Percentiles rank a stretch among this genome's conserved stretches.
These are phyloP conservation scores for Trichophyton mentagrophytes DNA, from an alignment of 2,329 filamentous ascomycete species.

Conservation along the genomic window DNA sequence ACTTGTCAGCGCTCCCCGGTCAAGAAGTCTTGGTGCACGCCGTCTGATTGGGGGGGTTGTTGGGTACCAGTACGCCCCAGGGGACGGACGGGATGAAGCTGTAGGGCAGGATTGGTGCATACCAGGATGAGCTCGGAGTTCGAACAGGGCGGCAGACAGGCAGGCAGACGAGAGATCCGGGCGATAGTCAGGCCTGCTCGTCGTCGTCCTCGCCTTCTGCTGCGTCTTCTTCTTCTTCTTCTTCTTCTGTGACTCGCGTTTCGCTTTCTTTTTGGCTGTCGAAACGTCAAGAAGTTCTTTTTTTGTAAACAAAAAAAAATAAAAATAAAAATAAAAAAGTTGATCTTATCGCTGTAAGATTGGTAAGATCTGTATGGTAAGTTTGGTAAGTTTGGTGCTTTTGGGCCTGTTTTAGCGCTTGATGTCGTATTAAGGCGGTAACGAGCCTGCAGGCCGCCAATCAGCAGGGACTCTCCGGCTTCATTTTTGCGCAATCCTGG, in stretches of 20 bases:
- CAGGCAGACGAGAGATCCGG: background rate
- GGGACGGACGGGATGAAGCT: background rate
- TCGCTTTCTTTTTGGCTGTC: too few species aligned
- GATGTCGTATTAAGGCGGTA: background rate
- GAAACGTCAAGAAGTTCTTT: background rate
- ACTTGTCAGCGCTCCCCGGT: background rate
- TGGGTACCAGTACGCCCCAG: slow-evolving; percentile 12
- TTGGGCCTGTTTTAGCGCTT: background rate
- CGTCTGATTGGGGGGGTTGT: slow-evolving; percentile 5
- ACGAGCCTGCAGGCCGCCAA: too few species aligned
- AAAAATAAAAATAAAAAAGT: background rate
- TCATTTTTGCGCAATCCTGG: background rate
- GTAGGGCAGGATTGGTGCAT: slow-evolving; percentile 2
- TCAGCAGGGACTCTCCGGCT: background rate
- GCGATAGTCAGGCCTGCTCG: background rate
- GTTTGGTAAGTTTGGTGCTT: background rate
- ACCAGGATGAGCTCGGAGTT: background rate
- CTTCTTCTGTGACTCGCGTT: too few species aligned
- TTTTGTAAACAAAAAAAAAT: background rate
- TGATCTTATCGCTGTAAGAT: background rate
- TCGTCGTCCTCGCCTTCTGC: background rate
- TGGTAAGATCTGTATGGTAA: slow-evolving; percentile 1
- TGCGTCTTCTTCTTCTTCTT: background rate
- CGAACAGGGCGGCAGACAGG: background rate
- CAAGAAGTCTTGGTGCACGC: background rate